phyloP scores from a whole-genome alignment of 2,329 filamentous ascomycete genomes.

The Claviceps capensis region DNA sequence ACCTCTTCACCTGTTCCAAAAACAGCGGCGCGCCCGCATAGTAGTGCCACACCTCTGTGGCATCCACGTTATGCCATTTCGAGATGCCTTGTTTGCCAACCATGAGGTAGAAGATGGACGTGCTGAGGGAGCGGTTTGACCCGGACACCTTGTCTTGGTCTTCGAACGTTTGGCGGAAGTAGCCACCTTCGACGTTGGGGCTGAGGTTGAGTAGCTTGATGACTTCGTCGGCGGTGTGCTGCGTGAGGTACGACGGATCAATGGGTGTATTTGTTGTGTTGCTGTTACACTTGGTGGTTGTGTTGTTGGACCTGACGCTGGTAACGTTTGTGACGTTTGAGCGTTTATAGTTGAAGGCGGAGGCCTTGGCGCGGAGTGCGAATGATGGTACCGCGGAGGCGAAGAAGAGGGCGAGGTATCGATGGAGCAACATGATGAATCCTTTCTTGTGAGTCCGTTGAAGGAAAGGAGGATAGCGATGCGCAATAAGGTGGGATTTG shows the following conservation, averaged over 20 bases:
- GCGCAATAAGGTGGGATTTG: too few relatives aligned
- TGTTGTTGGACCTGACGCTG: neutral
- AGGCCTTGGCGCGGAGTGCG: too few relatives aligned
- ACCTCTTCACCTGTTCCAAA: constrained; percentile 24
- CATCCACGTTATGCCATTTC: constrained; percentile 34
- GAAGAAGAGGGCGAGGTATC: too few relatives aligned
- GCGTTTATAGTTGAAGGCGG: too few relatives aligned
- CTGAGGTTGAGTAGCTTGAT: constrained; percentile 27
- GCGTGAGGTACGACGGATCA: neutral
- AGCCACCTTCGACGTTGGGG: constrained; percentile 35
- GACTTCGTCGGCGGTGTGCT: constrained; percentile 22
- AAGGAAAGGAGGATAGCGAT: too few relatives aligned
- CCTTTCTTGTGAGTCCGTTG: too few relatives aligned
- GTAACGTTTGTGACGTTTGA: too few relatives aligned
- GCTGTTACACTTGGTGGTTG: neutral
- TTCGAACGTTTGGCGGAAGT: constrained; percentile 31
- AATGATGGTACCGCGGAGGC: too few relatives aligned
- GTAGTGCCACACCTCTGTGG: constrained; percentile 38
- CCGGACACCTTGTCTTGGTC: constrained; percentile 15
- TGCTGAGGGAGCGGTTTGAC: constrained; percentile 29
- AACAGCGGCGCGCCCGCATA: constrained; percentile 37
- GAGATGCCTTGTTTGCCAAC: constrained; percentile 28
- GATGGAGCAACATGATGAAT: too few relatives aligned
- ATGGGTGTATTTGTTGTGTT: neutral
- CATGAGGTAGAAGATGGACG: constrained; percentile 39